Evolutionary conservation across 2,329 filamentous ascomycete species (phyloP).

Genomic region (Lasiodiplodia citricola): DNA sequence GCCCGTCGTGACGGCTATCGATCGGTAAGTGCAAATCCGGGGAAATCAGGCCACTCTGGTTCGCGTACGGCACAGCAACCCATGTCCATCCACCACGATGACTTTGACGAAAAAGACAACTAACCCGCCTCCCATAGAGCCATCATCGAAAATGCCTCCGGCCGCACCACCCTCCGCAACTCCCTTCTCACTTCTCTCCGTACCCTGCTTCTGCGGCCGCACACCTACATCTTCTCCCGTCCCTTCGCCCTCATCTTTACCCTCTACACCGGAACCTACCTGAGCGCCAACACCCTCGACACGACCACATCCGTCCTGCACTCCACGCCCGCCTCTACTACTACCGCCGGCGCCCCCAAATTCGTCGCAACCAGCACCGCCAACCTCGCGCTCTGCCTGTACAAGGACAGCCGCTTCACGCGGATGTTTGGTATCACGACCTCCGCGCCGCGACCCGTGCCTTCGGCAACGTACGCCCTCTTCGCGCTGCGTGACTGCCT

Average conservation of each 20-base stretch:
- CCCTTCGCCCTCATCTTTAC: slow-evolving; percentile 70
- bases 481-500: slow-evolving; percentile 85
- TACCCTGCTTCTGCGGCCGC: slow-evolving; percentile 64
- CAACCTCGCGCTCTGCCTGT: slow-evolving; percentile 84
- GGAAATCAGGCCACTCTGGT: slow-evolving; percentile 6
- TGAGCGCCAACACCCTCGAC: slow-evolving; percentile 87
- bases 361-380: slow-evolving; percentile 80
- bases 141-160: slow-evolving; percentile 83
- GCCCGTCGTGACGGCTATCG: slow-evolving; percentile 85
- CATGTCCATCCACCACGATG: neutral
- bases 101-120: neutral
- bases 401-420: slow-evolving; percentile 88
- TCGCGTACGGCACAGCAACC: slow-evolving; percentile 3
- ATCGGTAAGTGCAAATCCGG: slow-evolving; percentile 63
- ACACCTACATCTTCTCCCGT: slow-evolving; percentile 65
- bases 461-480: slow-evolving; percentile 73
- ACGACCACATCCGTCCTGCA: slow-evolving; percentile 70
- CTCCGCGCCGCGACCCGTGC: slow-evolving; percentile 61
- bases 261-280: slow-evolving; percentile 87
- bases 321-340: slow-evolving; percentile 59
- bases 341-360: slow-evolving; percentile 78
- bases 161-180: slow-evolving; percentile 62
- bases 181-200: slow-evolving; percentile 66
- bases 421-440: slow-evolving; percentile 74
- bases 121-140: slow-evolving; percentile 53